These are phyloP conservation scores for Eimeria zaria DNA, from an alignment of 169 alveolate genomes.

Conservation along the genomic window DNA sequence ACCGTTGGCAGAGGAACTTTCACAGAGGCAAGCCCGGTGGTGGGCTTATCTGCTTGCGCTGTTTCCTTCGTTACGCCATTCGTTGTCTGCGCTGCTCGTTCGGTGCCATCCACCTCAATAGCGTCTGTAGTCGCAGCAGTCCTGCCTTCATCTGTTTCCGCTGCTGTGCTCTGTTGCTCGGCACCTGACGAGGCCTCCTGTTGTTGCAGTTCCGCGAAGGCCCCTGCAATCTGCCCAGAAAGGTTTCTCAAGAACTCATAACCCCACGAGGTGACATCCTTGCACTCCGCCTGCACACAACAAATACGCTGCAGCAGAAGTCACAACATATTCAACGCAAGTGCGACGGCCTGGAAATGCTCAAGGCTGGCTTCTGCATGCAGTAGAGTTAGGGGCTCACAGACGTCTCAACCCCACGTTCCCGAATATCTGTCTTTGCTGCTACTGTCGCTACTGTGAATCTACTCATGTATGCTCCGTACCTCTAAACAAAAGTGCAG, in stretches of 20 bases:
- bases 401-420: neutral
- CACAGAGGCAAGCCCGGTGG: conserved; percentile 57
- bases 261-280: conserved; percentile 74
- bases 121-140: conserved; percentile 1
- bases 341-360: neutral
- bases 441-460: neutral
- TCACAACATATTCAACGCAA: neutral
- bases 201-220: conserved; percentile 81
- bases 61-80: conserved; percentile 1
- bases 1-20: conserved; percentile 74
- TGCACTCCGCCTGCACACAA: conserved; percentile 78
- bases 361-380: neutral
- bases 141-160: conserved; percentile 1
- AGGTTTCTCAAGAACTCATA: conserved; percentile 78
- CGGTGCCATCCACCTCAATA: conserved; percentile 15
- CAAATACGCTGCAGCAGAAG: neutral
- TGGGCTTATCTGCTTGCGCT: neutral
- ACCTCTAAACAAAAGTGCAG: conserved; percentile 84
- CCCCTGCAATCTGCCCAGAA: conserved; percentile 79
- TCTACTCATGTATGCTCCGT: neutral
- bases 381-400: neutral
- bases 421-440: neutral
- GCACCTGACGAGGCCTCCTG: conserved; percentile 46
- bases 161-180: conserved; percentile 28
- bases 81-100: neutral